Percentiles rank a stretch among this genome's conserved stretches.
phyloP scores from a whole-genome alignment of 176 grass and related monocot species.

The Tillandsia fasciculata region DNA sequence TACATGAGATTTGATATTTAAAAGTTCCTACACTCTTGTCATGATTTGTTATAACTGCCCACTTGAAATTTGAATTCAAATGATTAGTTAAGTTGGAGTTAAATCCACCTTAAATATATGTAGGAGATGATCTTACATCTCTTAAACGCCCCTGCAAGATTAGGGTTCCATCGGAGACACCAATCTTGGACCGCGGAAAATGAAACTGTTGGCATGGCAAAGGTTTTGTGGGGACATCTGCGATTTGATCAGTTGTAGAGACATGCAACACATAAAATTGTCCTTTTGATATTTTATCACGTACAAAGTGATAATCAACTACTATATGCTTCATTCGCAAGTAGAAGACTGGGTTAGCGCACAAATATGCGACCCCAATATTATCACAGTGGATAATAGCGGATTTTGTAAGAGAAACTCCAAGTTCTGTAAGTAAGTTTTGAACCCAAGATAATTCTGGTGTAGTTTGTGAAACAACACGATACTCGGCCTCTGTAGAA shows the following conservation, averaged over 20 bases:
- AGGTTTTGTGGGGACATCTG: slow-evolving; percentile 8
- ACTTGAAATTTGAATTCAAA: too few species aligned
- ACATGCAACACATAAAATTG: background rate
- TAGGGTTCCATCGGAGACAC: background rate
- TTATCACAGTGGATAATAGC: slow-evolving; percentile 11
- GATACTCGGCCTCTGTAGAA: background rate
- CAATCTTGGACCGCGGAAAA: background rate
- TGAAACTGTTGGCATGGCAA: background rate
- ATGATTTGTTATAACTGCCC: too few species aligned
- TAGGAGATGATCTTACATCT: too few species aligned
- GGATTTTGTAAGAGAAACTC: background rate
- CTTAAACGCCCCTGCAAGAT: background rate
- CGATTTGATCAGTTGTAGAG: background rate
- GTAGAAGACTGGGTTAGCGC: background rate
- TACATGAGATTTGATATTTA: too few species aligned
- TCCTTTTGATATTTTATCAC: background rate
- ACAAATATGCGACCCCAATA: background rate
- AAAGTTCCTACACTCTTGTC: too few species aligned
- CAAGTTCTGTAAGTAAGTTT: background rate
- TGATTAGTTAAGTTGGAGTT: too few species aligned
- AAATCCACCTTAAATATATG: too few species aligned
- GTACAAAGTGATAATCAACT: slow-evolving; percentile 11
- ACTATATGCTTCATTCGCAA: slow-evolving; percentile 6
- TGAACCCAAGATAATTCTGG: slow-evolving; percentile 11
- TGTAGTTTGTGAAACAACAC: background rate